Evolutionary conservation across 192 early-diverging fungal genomes (phyloP).

Genomic region (Neocallimastix lanati): DNA sequence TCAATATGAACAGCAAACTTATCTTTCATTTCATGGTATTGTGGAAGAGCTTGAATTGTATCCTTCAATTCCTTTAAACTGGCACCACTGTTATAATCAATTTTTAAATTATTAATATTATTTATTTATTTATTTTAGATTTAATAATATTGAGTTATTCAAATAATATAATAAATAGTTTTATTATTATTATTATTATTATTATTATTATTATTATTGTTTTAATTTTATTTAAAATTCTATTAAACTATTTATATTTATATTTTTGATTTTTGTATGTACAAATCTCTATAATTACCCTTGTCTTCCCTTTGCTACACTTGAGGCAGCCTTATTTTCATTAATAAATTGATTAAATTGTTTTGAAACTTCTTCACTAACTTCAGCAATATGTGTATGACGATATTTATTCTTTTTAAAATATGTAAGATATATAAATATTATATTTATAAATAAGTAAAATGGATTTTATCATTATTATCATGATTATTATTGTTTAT

Average conservation of each 20-base stretch:
- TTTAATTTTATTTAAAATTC: too few relatives aligned
- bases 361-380: conserved; percentile 44
- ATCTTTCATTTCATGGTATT: conserved; percentile 67
- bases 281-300: too few relatives aligned
- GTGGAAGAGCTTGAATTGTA: conserved; percentile 59
- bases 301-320: background rate
- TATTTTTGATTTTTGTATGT: too few relatives aligned
- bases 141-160: too few relatives aligned
- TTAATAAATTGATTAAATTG: conserved; percentile 61
- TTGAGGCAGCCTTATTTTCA: conserved; percentile 52
- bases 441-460: too few relatives aligned
- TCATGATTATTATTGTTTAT: too few relatives aligned
- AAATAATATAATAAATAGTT: background rate
- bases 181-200: background rate
- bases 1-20: conserved; percentile 72
- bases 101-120: too few relatives aligned
- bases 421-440: background rate
- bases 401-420: conserved; percentile 29
- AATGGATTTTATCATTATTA: too few relatives aligned
- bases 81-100: conserved; percentile 6
- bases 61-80: conserved; percentile 72
- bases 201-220: background rate
- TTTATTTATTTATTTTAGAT: too few relatives aligned
- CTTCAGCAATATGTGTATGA: conserved; percentile 67
- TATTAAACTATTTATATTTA: too few relatives aligned